phyloP scores from a whole-genome alignment of 495 filamentous ascomycete species.

The Hypoxylon cercidicola region DNA sequence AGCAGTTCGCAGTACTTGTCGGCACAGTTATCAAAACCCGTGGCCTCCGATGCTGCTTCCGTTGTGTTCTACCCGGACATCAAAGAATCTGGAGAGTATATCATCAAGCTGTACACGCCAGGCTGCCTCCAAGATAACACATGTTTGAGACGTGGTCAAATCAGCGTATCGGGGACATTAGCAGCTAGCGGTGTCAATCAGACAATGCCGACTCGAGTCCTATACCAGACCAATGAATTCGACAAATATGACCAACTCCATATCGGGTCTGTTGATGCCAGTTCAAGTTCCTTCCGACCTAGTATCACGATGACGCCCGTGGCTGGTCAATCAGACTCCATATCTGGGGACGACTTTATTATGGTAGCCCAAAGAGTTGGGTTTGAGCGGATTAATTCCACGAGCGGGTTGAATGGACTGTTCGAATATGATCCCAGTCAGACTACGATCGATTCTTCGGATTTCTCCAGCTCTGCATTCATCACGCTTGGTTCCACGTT shows the following conservation, averaged over 20 bases:
- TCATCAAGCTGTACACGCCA: conserved; percentile 87
- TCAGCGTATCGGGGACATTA: conserved; percentile 81
- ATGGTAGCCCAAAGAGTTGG: conserved; percentile 87
- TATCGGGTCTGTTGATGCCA: conserved; percentile 82
- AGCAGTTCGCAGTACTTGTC: conserved; percentile 82
- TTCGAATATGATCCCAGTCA: conserved; percentile 86
- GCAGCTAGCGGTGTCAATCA: conserved; percentile 59
- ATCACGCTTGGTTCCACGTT: conserved; percentile 78
- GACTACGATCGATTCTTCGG: conserved; percentile 63
- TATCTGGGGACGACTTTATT: conserved; percentile 63
- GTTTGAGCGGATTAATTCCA: conserved; percentile 76
- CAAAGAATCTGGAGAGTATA: conserved; percentile 88
- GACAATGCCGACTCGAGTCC: conserved; percentile 55
- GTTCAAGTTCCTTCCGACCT: conserved; percentile 78
- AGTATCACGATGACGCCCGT: conserved; percentile 80
- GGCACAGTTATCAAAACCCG: conserved; percentile 64
- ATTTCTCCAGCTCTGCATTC: conserved; percentile 77
- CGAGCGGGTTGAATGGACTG: conserved; percentile 83
- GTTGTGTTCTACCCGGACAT: conserved; percentile 88
- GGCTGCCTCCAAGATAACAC: conserved; percentile 84
- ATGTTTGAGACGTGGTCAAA: conserved; percentile 77
- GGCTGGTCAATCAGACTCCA: conserved; percentile 65
- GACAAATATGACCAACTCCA: conserved; percentile 96
- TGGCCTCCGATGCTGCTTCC: conserved; percentile 66
- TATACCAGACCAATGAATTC: conserved; percentile 90